These are phyloP conservation scores for Pneumocystis jirovecii DNA, from an alignment of 1,139 yeast genomes.

Conservation along the genomic window DNA sequence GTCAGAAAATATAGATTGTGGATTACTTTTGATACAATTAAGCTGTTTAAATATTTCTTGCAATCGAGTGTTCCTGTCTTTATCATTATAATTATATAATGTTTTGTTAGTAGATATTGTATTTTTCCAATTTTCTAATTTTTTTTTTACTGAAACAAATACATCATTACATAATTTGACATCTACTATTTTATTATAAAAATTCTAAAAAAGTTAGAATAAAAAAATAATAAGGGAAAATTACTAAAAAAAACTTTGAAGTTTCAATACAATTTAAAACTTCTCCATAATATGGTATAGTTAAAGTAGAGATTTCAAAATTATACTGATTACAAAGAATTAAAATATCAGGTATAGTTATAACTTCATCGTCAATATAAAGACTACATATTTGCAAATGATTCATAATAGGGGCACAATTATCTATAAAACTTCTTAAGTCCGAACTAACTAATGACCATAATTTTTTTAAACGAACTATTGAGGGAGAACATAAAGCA, in stretches of 20 bases:
- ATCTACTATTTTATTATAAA: not conserved
- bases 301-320: constrained; percentile 53
- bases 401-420: constrained; percentile 89
- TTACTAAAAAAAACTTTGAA: not conserved
- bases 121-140: constrained; percentile 3
- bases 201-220: not conserved
- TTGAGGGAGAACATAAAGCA: constrained; percentile 66
- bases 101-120: not conserved
- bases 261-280: constrained; percentile 26
- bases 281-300: constrained; percentile 87
- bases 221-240: not conserved
- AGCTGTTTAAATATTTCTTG: constrained; percentile 9
- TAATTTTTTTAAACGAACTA: constrained; percentile 53
- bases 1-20: not conserved
- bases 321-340: constrained; percentile 85
- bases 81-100: not conserved
- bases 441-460: constrained; percentile 64
- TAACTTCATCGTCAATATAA: not conserved
- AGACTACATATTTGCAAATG: constrained; percentile 55
- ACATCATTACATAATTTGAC: not conserved
- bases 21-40: not conserved
- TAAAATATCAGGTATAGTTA: constrained; percentile 44
- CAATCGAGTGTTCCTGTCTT: not conserved
- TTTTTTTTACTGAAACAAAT: not conserved
- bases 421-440: constrained; percentile 50